A percentile compares a stretch with the other conserved stretches of the same genome.
Conservation (phyloP, 163 green algal species). For the Volvox carteri region DNA sequence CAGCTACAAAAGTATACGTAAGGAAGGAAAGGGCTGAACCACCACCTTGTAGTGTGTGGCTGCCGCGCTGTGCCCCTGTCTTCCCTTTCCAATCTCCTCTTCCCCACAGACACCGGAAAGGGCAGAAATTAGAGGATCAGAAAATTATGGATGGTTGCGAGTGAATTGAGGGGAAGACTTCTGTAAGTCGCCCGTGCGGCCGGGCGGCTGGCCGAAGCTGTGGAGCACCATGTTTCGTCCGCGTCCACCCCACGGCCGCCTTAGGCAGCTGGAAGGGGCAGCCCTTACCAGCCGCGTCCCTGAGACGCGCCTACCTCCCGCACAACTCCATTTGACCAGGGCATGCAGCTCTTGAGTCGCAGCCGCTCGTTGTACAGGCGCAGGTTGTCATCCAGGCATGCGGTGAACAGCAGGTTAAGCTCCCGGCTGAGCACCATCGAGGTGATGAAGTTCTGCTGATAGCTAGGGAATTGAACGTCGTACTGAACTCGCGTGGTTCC, state of each 20-base stretch:
- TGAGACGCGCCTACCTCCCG: slow-evolving; percentile 22
- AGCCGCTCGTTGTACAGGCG: slow-evolving; percentile 61
- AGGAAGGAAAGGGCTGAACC: no score
- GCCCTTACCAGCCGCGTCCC: neutral
- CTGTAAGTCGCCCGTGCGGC: neutral
- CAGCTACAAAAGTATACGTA: no score
- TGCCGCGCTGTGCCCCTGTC: no score
- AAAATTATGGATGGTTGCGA: no score
- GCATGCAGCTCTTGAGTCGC: slow-evolving; percentile 59
- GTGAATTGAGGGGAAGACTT: no score
- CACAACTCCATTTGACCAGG: slow-evolving; percentile 61
- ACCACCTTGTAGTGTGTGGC: no score
- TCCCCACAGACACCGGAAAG: no score
- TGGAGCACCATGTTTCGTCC: neutral
- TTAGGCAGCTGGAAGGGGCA: no score
- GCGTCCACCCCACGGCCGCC: no score
- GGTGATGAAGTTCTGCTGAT: slow-evolving; percentile 60
- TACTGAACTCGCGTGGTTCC: slow-evolving; percentile 39
- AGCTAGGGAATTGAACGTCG: slow-evolving; percentile 53
- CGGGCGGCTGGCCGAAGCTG: neutral
- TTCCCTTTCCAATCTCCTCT: no score
- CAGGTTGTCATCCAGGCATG: slow-evolving; percentile 62
- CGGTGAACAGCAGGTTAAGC: slow-evolving; percentile 51
- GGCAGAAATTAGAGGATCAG: no score
- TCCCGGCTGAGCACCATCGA: slow-evolving; percentile 45